Evolutionary conservation across 306 rosid genomes (phyloP), one percentile per base, ranked within the genome.

Genomic region (Luffa aegyptiaca): DNA sequence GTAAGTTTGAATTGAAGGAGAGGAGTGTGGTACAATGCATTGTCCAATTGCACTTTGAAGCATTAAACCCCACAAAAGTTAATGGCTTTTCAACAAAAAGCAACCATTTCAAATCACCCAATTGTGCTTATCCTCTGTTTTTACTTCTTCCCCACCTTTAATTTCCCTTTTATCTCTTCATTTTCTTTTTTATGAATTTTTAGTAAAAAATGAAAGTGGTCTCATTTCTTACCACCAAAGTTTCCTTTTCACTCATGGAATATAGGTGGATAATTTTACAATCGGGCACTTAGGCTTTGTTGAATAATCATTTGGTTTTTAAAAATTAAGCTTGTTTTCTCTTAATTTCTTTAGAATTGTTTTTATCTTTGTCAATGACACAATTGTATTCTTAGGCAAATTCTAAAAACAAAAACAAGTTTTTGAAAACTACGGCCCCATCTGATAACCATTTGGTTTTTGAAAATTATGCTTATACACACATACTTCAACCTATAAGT

Each of bases 51-150:
- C 39, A 70, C 56, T 10, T 70, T 42, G 76, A 45, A 70, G 37
- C 53, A 70, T 70, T 70, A 45, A 42, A 44, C 76, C 76, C 53
- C 76, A 70, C 55, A 70, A 70, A 45, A 45, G 35, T 70, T 42
- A 45, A 70, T 10, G 56, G 36, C 37, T 70, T 70, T 70, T 45
- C 48, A 45, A 10, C 35, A 10, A 21, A 70, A 70, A 44, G 36
- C 37, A n/a, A 45, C 26, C 33, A n/a, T 42, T 69, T 70, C 9
- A 70, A 70, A 18, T 44, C 55, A 69, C 8, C 53, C 75, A 69
- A 69, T n/a, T 42, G 53, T 41, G 49, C 6, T 17, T 17, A 35
- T 62, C 31, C 31, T 39, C 20, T 66, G 12, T 17, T 66, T 66
- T 66, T 39, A 4, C 35, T 26, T 26, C 39, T 61, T 31, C 66